Evolutionary conservation across 768 basidiomycete species (phyloP).

Genomic region (Termitomyces sp.): DNA sequence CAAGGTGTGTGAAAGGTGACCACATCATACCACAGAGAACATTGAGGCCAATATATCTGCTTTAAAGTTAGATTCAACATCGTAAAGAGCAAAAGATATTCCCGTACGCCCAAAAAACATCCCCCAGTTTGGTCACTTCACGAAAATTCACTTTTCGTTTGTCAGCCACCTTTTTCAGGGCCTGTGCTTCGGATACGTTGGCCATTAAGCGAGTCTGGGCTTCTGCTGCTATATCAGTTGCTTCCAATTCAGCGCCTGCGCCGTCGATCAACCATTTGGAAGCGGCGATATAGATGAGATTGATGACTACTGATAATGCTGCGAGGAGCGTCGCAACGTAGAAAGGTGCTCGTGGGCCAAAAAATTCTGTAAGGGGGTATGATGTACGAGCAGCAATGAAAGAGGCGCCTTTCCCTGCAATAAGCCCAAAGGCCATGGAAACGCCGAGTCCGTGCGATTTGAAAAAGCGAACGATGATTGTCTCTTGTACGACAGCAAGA

Average conservation of each 20-base stretch:
- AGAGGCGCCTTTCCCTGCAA: conserved; percentile 74
- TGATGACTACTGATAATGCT: conserved; percentile 59
- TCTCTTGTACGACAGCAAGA: conserved; percentile 78
- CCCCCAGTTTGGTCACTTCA: conserved; percentile 62
- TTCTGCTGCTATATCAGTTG: conserved; percentile 53
- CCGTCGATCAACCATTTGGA: conserved; percentile 61
- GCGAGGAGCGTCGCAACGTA: conserved; percentile 61
- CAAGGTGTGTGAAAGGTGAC: conserved; percentile 73
- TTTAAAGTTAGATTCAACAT: conserved; percentile 2
- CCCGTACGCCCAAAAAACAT: conserved; percentile 72
- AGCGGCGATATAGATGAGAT: conserved; percentile 57
- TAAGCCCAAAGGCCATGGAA: conserved; percentile 77
- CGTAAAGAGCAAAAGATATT: not conserved
- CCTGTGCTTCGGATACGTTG: conserved; percentile 51
- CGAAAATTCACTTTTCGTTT: conserved; percentile 56
- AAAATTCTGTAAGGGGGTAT: conserved; percentile 66
- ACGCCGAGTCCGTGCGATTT: conserved; percentile 67
- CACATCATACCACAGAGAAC: conserved; percentile 72
- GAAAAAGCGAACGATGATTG: conserved; percentile 81
- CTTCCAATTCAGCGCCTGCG: conserved; percentile 59
- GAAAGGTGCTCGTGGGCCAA: conserved; percentile 70
- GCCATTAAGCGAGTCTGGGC: conserved; percentile 39
- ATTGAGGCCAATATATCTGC: conserved; percentile 70
- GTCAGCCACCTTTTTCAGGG: conserved; percentile 57
- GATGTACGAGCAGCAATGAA: conserved; percentile 72